Evolutionary conservation across 441 rosid genomes (phyloP).

Genomic region (Bocquillonia castaneifolia): DNA sequence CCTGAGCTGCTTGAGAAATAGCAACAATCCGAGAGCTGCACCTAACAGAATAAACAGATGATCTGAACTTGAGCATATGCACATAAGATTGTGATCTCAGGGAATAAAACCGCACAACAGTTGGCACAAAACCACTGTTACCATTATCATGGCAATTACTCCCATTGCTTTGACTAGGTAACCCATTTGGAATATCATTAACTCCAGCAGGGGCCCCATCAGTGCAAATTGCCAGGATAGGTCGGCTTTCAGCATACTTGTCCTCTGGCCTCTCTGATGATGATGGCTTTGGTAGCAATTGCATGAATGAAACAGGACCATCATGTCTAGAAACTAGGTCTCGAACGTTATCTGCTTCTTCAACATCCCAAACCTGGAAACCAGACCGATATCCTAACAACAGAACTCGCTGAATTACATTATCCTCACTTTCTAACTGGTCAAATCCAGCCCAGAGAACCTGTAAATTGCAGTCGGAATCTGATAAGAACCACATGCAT

Average conservation of each 20-base stretch:
- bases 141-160: constrained; percentile 37
- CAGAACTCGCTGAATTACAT: constrained; percentile 51
- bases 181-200: constrained; percentile 38
- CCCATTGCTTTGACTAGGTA: constrained; percentile 32
- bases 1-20: constrained; percentile 75
- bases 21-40: constrained; percentile 90
- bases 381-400: constrained; percentile 79
- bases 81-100: constrained; percentile 70
- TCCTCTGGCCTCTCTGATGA: constrained; percentile 38
- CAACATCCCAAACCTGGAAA: constrained; percentile 95
- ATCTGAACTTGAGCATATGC: constrained; percentile 63
- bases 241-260: constrained; percentile 49
- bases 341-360: constrained; percentile 73
- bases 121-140: constrained; percentile 39
- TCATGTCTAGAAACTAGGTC: constrained; percentile 69
- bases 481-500: background rate
- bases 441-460: constrained; percentile 95
- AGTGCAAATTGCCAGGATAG: constrained; percentile 68
- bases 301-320: constrained; percentile 77
- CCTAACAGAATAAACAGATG: constrained; percentile 67
- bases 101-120: constrained; percentile 64
- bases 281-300: constrained; percentile 63
- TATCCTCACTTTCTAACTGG: constrained; percentile 59
- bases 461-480: constrained; percentile 34
- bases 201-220: constrained; percentile 45